Percentiles rank a stretch among this genome's conserved stretches.
These are phyloP conservation scores for Francoa sonchifolia DNA, from an alignment of 441 rosid genomes.

Conservation along the genomic window DNA sequence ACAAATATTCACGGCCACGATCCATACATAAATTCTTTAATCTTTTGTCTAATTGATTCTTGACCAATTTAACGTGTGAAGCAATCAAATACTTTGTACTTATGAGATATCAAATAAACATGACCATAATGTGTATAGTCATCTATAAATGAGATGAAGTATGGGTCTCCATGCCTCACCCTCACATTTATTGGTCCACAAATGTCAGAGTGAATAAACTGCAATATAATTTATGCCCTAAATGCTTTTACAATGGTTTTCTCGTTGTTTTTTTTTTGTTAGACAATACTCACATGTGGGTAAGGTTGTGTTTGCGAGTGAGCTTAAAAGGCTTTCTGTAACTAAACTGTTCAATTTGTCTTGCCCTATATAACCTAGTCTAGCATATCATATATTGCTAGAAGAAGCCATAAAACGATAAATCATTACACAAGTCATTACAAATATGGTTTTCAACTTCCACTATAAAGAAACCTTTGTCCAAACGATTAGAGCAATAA, in stretches of 20 bases:
- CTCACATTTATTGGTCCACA: conserved; percentile 8
- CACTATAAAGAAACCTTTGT: too few relatives aligned
- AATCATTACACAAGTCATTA: too few relatives aligned
- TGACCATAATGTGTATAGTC: conserved; percentile 4
- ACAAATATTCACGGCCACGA: too few relatives aligned
- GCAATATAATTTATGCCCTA: not conserved
- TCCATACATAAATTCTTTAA: too few relatives aligned
- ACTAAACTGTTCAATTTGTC: not conserved
- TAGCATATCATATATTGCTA: conserved; percentile 8
- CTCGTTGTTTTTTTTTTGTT: not conserved
- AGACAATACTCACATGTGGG: conserved; percentile 1
- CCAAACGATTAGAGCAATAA: too few relatives aligned
- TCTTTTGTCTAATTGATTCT: conserved; percentile 5
- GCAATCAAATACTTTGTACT: conserved; percentile 2
- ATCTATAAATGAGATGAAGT: conserved; percentile 10
- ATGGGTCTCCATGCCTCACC: conserved; percentile 4
- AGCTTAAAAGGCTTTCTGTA: not conserved
- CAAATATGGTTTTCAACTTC: too few relatives aligned
- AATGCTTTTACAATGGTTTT: conserved; percentile 6
- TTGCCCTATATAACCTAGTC: conserved; percentile 11
- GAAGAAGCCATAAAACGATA: too few relatives aligned
- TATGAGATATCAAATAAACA: conserved; percentile 9
- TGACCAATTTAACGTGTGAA: not conserved
- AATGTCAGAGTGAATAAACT: conserved; percentile 10
- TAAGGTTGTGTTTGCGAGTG: not conserved